Base-by-base conservation (phyloP, 2,329 filamentous ascomycete genomes). In the Ilyonectria sp. region DNA sequence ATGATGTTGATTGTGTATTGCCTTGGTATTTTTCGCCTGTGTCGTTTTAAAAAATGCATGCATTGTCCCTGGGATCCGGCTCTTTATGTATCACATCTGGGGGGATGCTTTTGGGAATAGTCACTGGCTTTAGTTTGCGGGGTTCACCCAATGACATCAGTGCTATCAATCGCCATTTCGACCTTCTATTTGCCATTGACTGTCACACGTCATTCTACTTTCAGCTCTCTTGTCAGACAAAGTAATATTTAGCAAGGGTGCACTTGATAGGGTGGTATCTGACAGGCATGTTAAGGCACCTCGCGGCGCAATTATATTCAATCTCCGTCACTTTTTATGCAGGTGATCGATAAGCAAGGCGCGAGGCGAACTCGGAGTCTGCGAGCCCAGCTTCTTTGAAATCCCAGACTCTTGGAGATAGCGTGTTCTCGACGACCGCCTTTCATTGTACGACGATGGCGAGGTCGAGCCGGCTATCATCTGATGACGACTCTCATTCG, bases 1-100 rank as follows among this genome's bases (percentile, higher is more conserved):
- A 75, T 75, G 11, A 69, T 88, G 49, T 57, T 35, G 15, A 13
- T 23, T 19, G 31, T 50, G 5, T 19, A 10, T 26, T 55, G 31
- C 13, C 10, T 29, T 52, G 19, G 29, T 31, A 29, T 44, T 33
- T 33, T 23, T 56, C 40, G 21, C 17, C n/a, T 59, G 10, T 19
- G 8, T 8, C 26, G 17, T 33, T 58, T 7, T 6, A 37, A 23
- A 6, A 17, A 31, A 52, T 31, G 49, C 8, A 43, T 43, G 17
- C 11, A 46, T 55, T n/a, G 8, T 8, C 15, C 6, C 31, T 21
- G 49, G 40, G 31, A 35, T 31, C 31, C 4, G 17, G 29, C 46
- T 50, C 33, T 57, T 66, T 66, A 58, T 50, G 49, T 63, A 46
- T 23, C 37, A n/a, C 19, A 6, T 17, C 17, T 6, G n/a, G 50